Conservation (phyloP, 1,139 yeast species). For the Arxiozyma heterogenica region DNA sequence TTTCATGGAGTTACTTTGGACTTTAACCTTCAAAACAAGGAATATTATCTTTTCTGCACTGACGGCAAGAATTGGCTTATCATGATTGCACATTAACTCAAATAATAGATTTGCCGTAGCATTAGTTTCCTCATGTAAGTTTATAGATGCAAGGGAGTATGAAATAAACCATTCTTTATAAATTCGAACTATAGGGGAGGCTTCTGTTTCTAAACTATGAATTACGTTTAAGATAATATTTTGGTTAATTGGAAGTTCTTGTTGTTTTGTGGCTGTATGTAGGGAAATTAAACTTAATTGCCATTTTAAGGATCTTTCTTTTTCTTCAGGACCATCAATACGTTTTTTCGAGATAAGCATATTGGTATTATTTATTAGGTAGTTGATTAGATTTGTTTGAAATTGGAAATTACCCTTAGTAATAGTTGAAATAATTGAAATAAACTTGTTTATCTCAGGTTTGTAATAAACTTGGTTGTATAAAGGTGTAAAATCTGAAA, state of each 20-base stretch:
- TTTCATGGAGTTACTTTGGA: slow-evolving; percentile 9
- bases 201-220: slow-evolving; percentile 36
- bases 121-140: slow-evolving; percentile 24
- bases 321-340: slow-evolving; percentile 62
- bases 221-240: slow-evolving; percentile 21
- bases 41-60: slow-evolving; percentile 54
- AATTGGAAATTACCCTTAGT: slow-evolving; percentile 32
- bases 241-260: background rate
- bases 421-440: slow-evolving; percentile 41
- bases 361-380: slow-evolving; percentile 36
- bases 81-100: slow-evolving; percentile 27
- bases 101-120: slow-evolving; percentile 28
- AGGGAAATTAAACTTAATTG: slow-evolving; percentile 41
- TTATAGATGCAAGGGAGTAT: slow-evolving; percentile 27
- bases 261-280: slow-evolving; percentile 16
- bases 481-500: slow-evolving; percentile 5
- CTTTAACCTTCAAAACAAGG: slow-evolving; percentile 41
- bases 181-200: slow-evolving; percentile 67
- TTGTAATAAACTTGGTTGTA: slow-evolving; percentile 50
- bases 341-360: slow-evolving; percentile 44
- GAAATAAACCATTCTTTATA: slow-evolving; percentile 76
- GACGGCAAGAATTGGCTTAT: slow-evolving; percentile 45
- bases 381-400: slow-evolving; percentile 36
- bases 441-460: slow-evolving; percentile 49
- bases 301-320: slow-evolving; percentile 50